Conservation (phyloP, 805 yeast genomes). For the Candida dendrica region DNA sequence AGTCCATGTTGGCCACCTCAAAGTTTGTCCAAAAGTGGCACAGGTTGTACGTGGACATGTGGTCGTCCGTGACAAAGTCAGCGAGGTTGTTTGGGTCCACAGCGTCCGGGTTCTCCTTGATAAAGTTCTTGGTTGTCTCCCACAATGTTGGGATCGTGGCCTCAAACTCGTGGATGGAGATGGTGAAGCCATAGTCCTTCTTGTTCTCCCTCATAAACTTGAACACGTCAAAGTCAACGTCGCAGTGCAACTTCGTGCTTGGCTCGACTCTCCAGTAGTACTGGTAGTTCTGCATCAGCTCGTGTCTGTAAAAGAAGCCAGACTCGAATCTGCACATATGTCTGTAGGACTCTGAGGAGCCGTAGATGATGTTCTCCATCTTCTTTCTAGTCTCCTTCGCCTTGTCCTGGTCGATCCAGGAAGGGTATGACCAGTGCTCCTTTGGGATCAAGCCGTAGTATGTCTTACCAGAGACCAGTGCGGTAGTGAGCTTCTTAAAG, state of each 20-base stretch:
- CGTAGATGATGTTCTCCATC: conserved; percentile 54
- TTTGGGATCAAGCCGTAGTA: conserved; percentile 75
- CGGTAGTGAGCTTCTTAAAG: conserved; percentile 60
- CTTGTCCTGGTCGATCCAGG: conserved; percentile 66
- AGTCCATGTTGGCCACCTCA: conserved; percentile 66
- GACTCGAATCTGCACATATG: conserved; percentile 93
- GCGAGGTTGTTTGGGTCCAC: conserved; percentile 55
- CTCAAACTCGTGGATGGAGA: conserved; percentile 67
- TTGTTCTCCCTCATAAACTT: conserved; percentile 73
- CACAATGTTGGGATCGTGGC: conserved; percentile 73
- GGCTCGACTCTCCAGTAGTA: conserved; percentile 97
- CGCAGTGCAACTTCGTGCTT: conserved; percentile 72
- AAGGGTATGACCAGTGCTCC: conserved; percentile 85
- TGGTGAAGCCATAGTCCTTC: conserved; percentile 71
- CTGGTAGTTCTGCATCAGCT: conserved; percentile 65
- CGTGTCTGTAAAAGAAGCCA: conserved; percentile 82
- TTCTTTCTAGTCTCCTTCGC: conserved; percentile 51
- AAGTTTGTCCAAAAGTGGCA: conserved; percentile 93
- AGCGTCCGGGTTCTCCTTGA: conserved; percentile 51
- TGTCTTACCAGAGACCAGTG: conserved; percentile 69
- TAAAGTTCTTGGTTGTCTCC: conserved; percentile 60
- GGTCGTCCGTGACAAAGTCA: conserved; percentile 66
- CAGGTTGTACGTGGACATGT: conserved; percentile 64
- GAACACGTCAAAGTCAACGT: conserved; percentile 73
- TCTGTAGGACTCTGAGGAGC: conserved; percentile 63